Evolutionary conservation across 1,139 yeast genomes (phyloP), one percentile per base, ranked within the genome.

Genomic region (Lodderomyces oxycetoniae): DNA sequence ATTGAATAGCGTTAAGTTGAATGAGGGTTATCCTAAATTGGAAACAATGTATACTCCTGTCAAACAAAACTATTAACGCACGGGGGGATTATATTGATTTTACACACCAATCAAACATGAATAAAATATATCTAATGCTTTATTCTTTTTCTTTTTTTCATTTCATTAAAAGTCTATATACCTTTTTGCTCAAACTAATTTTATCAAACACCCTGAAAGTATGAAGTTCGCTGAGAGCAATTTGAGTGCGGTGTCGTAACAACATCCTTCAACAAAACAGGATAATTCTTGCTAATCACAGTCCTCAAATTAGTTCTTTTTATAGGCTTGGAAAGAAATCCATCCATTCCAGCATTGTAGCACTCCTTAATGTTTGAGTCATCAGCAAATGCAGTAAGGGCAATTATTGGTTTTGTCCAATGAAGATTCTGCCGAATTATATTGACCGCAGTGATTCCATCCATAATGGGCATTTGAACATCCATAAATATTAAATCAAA

Each of bases 361-460:
- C 96, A 89, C 43, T 74, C 88, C 43, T 75, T 75, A 33, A 79
- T 83, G 46, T 86, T 88, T 35, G 86, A 79, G 45, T 83, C 87
- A 58, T 88, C 96, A 1, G 95, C 95, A 64, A 82, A 87, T 2
- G 96, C 97, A 0, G 97, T 91, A 40, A 91, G 65, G 0, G 97
- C 97, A 33, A 91, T 88, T 39, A 91, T 88, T 0, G 96, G 96
- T 17, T 74, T 72, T 1, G 63, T 61, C 53, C 74, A 88, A 3
- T 74, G 71, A 37, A 85, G 59, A 33, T 80, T 78, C 20, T 71
- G 62, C 33, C 96, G 68, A 28, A 91, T 84, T 53, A 73, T 66
- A 46, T 67, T 74, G 0, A 96, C 86, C 1, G 97, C 95, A 21
- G 77, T 67, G 29, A 89, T 60, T 2, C 98, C 98, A 55, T 88